Evolutionary conservation across 495 filamentous ascomycete genomes (phyloP).

Genomic region (Penicillium psychrofluorescens): DNA sequence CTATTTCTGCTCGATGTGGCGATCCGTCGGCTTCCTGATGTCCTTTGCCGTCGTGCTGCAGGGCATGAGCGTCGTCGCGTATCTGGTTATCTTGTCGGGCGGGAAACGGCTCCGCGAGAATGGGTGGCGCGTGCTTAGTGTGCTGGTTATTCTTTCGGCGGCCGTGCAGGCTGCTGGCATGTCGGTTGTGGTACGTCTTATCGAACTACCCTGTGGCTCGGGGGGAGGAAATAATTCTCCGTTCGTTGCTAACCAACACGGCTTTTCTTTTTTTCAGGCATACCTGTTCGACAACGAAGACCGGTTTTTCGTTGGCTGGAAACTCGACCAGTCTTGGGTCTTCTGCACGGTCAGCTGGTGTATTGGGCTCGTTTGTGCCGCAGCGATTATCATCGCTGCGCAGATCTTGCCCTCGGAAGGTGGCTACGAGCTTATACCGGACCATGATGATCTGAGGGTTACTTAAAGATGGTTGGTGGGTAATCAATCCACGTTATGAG

Average conservation of each 20-base stretch:
- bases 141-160: conserved; percentile 54
- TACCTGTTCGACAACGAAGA: conserved; percentile 81
- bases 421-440: conserved; percentile 73
- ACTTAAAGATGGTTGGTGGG: not conserved
- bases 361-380: conserved; percentile 53
- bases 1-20: conserved; percentile 89
- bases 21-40: conserved; percentile 79
- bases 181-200: conserved; percentile 66
- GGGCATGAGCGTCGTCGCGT: conserved; percentile 66
- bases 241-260: not conserved
- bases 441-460: conserved; percentile 4
- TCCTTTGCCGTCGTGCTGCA: conserved; percentile 71
- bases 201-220: not conserved
- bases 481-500: not conserved
- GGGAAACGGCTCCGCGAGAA: conserved; percentile 66
- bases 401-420: conserved; percentile 69
- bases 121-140: conserved; percentile 69
- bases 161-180: conserved; percentile 60
- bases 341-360: conserved; percentile 70
- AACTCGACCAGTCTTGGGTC: conserved; percentile 68
- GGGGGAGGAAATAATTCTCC: not conserved
- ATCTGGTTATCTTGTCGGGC: conserved; percentile 64
- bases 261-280: conserved; percentile 39
- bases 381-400: conserved; percentile 54
- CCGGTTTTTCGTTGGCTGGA: conserved; percentile 81